phyloP scores from a whole-genome alignment of 2,329 filamentous ascomycete genomes.

The Diaporthe ampelina region DNA sequence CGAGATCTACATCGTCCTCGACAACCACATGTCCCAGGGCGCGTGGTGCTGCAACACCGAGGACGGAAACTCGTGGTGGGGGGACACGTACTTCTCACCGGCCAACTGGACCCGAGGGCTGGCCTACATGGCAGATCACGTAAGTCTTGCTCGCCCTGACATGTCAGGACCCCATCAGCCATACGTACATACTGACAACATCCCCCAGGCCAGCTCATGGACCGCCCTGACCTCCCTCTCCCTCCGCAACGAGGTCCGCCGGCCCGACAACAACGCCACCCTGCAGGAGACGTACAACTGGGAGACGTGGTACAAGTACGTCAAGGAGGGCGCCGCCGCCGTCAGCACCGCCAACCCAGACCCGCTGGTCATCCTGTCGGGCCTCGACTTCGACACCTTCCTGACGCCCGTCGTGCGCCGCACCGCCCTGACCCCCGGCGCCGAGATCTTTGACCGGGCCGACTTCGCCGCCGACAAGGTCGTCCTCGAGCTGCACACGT shows the following conservation, averaged over 20 bases:
- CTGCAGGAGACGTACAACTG: constrained; percentile 58
- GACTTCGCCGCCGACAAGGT: constrained; percentile 61
- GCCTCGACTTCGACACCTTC: constrained; percentile 63
- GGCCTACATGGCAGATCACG: constrained; percentile 65
- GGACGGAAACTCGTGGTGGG: constrained; percentile 66
- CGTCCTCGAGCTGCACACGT: constrained; percentile 65
- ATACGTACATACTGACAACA: not conserved
- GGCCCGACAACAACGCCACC: constrained; percentile 50
- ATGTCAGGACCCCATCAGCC: no score
- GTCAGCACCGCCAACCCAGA: constrained; percentile 61
- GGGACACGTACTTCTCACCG: constrained; percentile 66
- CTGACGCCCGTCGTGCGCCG: constrained; percentile 58
- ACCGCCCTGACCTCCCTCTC: constrained; percentile 56
- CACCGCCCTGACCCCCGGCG: constrained; percentile 57
- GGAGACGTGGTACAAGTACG: constrained; percentile 61
- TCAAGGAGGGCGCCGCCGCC: constrained; percentile 56
- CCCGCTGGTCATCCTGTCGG: constrained; percentile 64
- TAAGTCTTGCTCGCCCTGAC: constrained; percentile 45
- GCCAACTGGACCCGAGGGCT: constrained; percentile 67
- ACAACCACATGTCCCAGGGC: constrained; percentile 65
- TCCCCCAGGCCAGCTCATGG: constrained; percentile 54
- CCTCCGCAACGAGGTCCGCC: constrained; percentile 60
- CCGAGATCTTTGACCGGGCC: constrained; percentile 52
- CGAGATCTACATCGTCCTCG: constrained; percentile 62
- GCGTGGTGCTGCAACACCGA: constrained; percentile 62